Evolutionary conservation across 2,329 filamentous ascomycete species (phyloP), one percentile per base, ranked within the genome.

Genomic region (Xylaria sp.): DNA sequence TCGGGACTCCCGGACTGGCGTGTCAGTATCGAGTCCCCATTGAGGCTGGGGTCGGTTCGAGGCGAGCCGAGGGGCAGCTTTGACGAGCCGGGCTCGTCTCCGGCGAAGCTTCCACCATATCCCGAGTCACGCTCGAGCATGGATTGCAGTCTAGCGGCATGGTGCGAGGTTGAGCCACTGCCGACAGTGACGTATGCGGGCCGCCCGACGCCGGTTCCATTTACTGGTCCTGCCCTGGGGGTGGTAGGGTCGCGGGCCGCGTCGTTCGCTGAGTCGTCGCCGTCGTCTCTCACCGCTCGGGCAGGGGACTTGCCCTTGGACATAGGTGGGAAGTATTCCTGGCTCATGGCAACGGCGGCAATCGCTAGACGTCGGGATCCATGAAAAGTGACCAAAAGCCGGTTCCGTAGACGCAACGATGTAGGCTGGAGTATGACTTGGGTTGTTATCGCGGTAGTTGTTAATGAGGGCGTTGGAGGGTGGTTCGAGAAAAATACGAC

Each of bases 141-240:
- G 19, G 90, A 89, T 80, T 96, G 93, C 47, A 98, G 85, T 64
- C 90, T 90, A 34, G 92, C 88, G 45, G 93, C 94, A 78, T 93
- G 93, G 77, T 93, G 90, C 21, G 94, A 94, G 24, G 92, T 90
- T 63, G 90, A 90, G 61, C 94, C 94, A 72, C 86, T 89, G 66
- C 95, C 95, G 59, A 98, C 93, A 4, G 93, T 97, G 90, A 97
- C 93, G 81, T 94, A 98, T 67, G 89, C 86, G 59, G 91, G 91
- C 69, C 76, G 77, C 66, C 73, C 77, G 19, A 4, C 48, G 3
- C 4, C 24, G 58, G 76, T 73, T 64, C 77, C 70, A 19, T 63
- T 55, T 19, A 8, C 53, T 1, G 78, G 65, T 50, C 19, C 19
- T 4, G 47, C 9, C 7, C 75, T 65, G 68, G 78, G 69, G 19